Percentiles rank a stretch among this genome's conserved stretches.
Evolutionary conservation across 768 basidiomycete species (phyloP).

Genomic region (Galerina sulciceps): DNA sequence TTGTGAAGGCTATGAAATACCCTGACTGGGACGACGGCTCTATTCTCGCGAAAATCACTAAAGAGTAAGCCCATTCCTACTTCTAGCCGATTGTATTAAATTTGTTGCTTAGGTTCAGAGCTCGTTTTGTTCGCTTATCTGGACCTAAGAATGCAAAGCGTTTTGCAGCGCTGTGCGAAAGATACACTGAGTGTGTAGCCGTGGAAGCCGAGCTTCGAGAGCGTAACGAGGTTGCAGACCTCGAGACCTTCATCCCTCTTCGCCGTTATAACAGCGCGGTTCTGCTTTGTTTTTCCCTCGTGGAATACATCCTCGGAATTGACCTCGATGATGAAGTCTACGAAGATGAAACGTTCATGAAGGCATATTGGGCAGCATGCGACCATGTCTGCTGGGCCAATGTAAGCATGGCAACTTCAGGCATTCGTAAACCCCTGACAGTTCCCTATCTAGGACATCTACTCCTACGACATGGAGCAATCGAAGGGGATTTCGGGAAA

Average conservation of each 20-base stretch:
- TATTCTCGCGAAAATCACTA: slow-evolving; percentile 60
- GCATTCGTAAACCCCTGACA: background rate
- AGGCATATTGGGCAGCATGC: slow-evolving; percentile 59
- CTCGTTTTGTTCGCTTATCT: slow-evolving; percentile 46
- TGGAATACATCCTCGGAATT: slow-evolving; percentile 63
- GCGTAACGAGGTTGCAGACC: slow-evolving; percentile 54
- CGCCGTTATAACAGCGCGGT: slow-evolving; percentile 75
- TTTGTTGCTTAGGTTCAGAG: slow-evolving; percentile 48
- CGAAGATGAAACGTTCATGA: slow-evolving; percentile 55
- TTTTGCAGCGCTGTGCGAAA: slow-evolving; percentile 55
- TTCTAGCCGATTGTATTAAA: background rate
- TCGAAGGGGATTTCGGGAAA: slow-evolving; percentile 66
- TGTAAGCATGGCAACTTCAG: slow-evolving; percentile 39
- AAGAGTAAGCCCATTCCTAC: slow-evolving; percentile 49
- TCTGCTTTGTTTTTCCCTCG: slow-evolving; percentile 63
- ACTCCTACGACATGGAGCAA: slow-evolving; percentile 78
- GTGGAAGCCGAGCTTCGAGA: slow-evolving; percentile 67
- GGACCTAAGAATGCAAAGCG: slow-evolving; percentile 52
- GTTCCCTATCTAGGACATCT: slow-evolving; percentile 54
- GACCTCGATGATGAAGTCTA: slow-evolving; percentile 69
- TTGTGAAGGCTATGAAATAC: slow-evolving; percentile 56
- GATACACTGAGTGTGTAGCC: slow-evolving; percentile 63
- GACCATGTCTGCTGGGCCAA: slow-evolving; percentile 77
- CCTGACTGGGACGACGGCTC: slow-evolving; percentile 58
- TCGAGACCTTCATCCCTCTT: slow-evolving; percentile 56